These are phyloP conservation scores for Hypoxylon sp. DNA, from an alignment of 2,329 filamentous ascomycete species.

Conservation along the genomic window DNA sequence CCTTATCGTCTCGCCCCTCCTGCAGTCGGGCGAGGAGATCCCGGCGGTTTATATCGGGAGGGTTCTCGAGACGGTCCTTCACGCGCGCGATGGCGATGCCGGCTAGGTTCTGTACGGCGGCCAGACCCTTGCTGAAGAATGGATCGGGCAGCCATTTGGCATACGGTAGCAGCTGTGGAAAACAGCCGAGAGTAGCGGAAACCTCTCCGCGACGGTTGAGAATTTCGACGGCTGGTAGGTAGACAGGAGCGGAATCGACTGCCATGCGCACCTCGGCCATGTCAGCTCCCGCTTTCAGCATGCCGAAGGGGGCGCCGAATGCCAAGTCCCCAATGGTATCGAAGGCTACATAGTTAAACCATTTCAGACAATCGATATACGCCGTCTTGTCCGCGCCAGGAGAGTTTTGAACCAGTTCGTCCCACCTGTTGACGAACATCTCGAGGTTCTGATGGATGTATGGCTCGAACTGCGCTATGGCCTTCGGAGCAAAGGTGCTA, in stretches of 20 bases:
- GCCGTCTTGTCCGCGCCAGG: conserved; percentile 66
- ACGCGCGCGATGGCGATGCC: conserved; percentile 91
- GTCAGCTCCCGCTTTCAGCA: conserved; percentile 82
- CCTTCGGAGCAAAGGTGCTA: conserved; percentile 88
- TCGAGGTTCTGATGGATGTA: conserved; percentile 87
- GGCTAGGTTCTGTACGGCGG: conserved; percentile 82
- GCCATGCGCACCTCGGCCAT: conserved; percentile 78
- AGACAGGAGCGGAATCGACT: conserved; percentile 72
- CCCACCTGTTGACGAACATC: conserved; percentile 79
- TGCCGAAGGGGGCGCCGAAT: conserved; percentile 84
- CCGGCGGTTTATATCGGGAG: conserved; percentile 75
- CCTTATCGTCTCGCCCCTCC: conserved; percentile 85
- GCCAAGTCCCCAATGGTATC: conserved; percentile 70
- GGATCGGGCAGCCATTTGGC: conserved; percentile 84
- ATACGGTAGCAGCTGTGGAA: conserved; percentile 81
- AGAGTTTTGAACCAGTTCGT: conserved; percentile 66
- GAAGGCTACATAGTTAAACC: conserved; percentile 80
- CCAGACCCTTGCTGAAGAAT: conserved; percentile 81
- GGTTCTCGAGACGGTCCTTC: conserved; percentile 76
- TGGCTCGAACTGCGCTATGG: conserved; percentile 85
- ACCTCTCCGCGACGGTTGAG: conserved; percentile 91
- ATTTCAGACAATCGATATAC: conserved; percentile 79
- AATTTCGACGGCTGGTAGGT: conserved; percentile 86
- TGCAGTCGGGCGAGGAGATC: conserved; percentile 87
- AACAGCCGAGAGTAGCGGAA: conserved; percentile 81